Evolutionary conservation across 768 basidiomycete species (phyloP), one percentile per base, ranked within the genome.

Genomic region (Tylopilus cervinicoccineus): DNA sequence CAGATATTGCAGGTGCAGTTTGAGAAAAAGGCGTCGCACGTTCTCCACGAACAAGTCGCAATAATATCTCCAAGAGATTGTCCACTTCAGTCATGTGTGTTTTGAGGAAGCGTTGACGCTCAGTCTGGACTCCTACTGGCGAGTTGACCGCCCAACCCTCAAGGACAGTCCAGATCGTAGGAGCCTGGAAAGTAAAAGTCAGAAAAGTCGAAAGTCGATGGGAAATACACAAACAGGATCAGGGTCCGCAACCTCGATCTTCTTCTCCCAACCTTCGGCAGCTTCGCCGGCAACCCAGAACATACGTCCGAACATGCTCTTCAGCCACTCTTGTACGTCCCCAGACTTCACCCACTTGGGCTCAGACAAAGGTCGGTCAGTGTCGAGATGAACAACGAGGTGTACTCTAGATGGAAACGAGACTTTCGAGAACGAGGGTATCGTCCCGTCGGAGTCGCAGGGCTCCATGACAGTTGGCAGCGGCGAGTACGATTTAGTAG

Each of bases 311-410:
- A 91, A 88, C 76, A 90, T 89, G 58, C 80, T 88, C 66, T 82
- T 81, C 58, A 91, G 70, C 94, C 94, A 98, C 32, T 93, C 93
- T 58, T 95, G 91, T 20, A 94, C 80, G 62, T 94, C 89, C 26
- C 95, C 95, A 8, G 87, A 86, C 67, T 93, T 91, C 31, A 93
- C 92, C 96, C 95, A 99, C 65, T 92, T 88, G 7, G 96, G 93
- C 65, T 97, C 93, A 14, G 93, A 93, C 28, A 98, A 70, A 0
- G 96, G 96, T 49, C 88, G 82, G 27, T 79, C 81, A 48, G 80
- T 88, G 66, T 99, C 95, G 52, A 98, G 78, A 69, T 92, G 78
- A 20, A 88, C 84, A 10, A 79, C 60, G 38, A 96, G 71, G n/a
- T 77, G 80, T 17, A 88, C 62, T 24, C 77, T 77, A 20, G 76